Evolutionary conservation across 371 early-diverging fungal species (phyloP).

Genomic region (Sporodiniella umbellata): DNA sequence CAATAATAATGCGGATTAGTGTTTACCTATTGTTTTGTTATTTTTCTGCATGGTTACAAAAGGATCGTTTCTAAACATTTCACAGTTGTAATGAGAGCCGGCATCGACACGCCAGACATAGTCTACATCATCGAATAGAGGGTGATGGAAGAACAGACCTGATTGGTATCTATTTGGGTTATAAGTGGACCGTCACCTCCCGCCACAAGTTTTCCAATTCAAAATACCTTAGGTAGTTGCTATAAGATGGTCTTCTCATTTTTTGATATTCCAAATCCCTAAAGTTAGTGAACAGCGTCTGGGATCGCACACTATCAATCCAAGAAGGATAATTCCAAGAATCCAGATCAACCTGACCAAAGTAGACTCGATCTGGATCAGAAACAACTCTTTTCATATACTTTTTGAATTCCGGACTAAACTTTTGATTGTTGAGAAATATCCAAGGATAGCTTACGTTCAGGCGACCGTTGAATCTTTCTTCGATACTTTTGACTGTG

Average conservation of each 20-base stretch:
- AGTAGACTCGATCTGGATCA: slow-evolving; percentile 23
- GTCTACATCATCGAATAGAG: slow-evolving; percentile 70
- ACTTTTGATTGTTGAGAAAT: slow-evolving; percentile 36
- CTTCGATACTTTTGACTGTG: slow-evolving; percentile 38
- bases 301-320: slow-evolving; percentile 35
- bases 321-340: slow-evolving; percentile 48
- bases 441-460: slow-evolving; percentile 48
- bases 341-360: slow-evolving; percentile 41
- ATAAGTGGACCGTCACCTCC: neutral
- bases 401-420: slow-evolving; percentile 31
- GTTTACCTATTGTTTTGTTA: slow-evolving; percentile 36
- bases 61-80: slow-evolving; percentile 77
- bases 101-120: slow-evolving; percentile 97
- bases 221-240: neutral
- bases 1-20: neutral
- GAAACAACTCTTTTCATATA: slow-evolving; percentile 25
- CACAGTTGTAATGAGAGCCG: slow-evolving; percentile 78
- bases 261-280: neutral
- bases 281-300: neutral
- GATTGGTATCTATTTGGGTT: slow-evolving; percentile 64
- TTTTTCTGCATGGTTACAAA: slow-evolving; percentile 77
- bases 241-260: neutral
- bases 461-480: slow-evolving; percentile 39
- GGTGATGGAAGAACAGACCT: slow-evolving; percentile 83
- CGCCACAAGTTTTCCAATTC: no score